Evolutionary conservation across 495 filamentous ascomycete genomes (phyloP), one percentile per base, ranked within the genome.

Genomic region (Halenospora varia): DNA sequence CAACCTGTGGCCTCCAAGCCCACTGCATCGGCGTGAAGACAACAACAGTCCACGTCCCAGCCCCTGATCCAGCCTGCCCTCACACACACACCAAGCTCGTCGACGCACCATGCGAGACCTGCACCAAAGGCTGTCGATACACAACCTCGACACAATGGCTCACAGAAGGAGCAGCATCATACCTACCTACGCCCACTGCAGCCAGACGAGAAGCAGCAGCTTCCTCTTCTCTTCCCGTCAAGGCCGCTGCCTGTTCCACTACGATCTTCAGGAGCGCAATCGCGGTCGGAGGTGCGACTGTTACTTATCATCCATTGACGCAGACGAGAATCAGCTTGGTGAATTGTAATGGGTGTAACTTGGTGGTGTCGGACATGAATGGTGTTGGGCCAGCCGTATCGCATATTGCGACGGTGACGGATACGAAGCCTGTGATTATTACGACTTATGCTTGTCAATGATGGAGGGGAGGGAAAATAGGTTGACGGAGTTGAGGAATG

Each of bases 81-180:
- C 13, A 10, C 4, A 50, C 48, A 25, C 25, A 58, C 8, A 57
- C 59, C 3, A 42, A 55, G 13, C 48, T 64, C 8, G 15, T 68
- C 22, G 63, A 65, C 2, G 67, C 40, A 1, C 49, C 60, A 23
- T 70, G 67, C 53, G 62, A 60, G 25, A 70, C 63, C n/a, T 68
- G 63, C 0, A 47, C 62, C 18, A 57, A 57, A 26, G 66, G 66
- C 55, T 64, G 53, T 26, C 44, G 50, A 47, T 62, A 63, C 41
- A 61, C 61, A 6, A 68, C 62, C 17, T 60, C 62, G 1, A 53
- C 58, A 44, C 57, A 64, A 8, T 46, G 42, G 42, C n/a, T 46
- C 8, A 13, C 54, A 59, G 53, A 63, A 8, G 19, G 42, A n/a
- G 19, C 6, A 20, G 8, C 42, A n/a, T 17, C 17, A 46, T n/a